Conservation (phyloP, 305 asterid species). For the Petunia hybrid region DNA sequence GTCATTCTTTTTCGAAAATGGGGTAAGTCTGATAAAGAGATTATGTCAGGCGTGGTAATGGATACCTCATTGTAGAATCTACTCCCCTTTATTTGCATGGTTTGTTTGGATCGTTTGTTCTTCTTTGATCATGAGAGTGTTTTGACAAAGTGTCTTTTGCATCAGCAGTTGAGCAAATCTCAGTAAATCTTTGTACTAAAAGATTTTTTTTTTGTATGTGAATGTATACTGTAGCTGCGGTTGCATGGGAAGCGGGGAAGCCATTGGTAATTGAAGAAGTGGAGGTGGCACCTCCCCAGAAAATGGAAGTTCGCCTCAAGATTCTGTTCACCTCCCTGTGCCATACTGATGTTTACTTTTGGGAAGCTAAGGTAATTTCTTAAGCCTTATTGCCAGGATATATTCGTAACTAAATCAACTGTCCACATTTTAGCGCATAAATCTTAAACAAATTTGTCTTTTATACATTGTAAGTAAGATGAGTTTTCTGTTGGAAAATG, state of each 20-base stretch:
- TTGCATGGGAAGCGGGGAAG: slow-evolving; percentile 52
- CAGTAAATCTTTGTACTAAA: too few species aligned
- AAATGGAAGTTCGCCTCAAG: slow-evolving; percentile 48
- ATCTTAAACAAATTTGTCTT: not conserved
- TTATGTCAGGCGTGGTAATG: not conserved
- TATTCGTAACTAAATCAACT: not conserved
- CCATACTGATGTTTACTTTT: slow-evolving; percentile 50
- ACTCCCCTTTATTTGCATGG: not conserved
- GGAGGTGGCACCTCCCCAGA: slow-evolving; percentile 51
- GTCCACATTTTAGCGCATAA: not conserved
- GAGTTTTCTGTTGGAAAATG: too few species aligned
- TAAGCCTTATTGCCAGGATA: not conserved
- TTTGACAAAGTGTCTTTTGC: not conserved
- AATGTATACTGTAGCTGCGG: slow-evolving; percentile 43
- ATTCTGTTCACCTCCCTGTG: slow-evolving; percentile 49
- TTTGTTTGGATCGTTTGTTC: not conserved
- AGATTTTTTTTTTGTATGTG: not conserved
- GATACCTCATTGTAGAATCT: not conserved
- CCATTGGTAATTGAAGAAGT: slow-evolving; percentile 45
- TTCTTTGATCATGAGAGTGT: not conserved
- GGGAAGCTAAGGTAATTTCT: slow-evolving; percentile 47
- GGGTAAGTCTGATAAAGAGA: not conserved
- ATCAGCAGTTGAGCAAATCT: not conserved
- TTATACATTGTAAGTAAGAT: not conserved
- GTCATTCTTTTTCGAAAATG: not conserved